Percentiles rank a stretch among this genome's conserved stretches.
Conservation (phyloP, 805 yeast genomes). For the Lipomyces yamanashiensis region DNA sequence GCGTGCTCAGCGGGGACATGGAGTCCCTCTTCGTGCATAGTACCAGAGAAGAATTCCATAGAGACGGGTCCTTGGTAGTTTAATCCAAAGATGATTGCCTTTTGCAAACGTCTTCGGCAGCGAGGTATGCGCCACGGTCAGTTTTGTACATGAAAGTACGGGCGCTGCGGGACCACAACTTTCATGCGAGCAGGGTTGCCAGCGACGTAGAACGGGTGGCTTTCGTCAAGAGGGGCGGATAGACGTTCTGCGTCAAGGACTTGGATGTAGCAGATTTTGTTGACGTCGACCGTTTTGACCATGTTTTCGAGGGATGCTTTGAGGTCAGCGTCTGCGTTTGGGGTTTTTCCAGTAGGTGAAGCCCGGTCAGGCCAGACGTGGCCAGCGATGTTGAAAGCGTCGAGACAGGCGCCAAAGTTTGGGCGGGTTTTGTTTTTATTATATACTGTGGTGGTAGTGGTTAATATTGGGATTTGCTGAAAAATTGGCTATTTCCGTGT, state of each 20-base stretch:
- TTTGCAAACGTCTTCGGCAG: not conserved
- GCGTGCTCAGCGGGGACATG: not conserved
- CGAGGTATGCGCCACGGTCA: conserved; percentile 7
- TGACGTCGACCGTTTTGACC: conserved; percentile 25
- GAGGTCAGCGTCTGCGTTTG: conserved; percentile 25
- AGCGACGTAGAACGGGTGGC: conserved; percentile 6
- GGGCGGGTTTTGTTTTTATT: too few species aligned
- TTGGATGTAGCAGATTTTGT: conserved; percentile 42
- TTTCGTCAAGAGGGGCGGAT: conserved; percentile 11
- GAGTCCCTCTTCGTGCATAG: not conserved
- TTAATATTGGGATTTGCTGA: too few species aligned
- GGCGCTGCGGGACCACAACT: conserved; percentile 20
- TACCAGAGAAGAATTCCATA: not conserved
- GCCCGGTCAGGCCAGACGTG: conserved; percentile 32
- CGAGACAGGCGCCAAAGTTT: conserved; percentile 44
- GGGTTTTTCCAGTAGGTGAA: conserved; percentile 12
- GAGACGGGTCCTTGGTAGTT: conserved; percentile 8
- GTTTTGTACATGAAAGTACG: conserved; percentile 20
- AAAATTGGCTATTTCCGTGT: too few species aligned
- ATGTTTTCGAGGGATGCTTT: conserved; percentile 18
- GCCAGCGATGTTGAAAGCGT: conserved; percentile 43
- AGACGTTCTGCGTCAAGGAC: conserved; percentile 39
- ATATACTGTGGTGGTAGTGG: too few species aligned
- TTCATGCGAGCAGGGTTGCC: conserved; percentile 8
- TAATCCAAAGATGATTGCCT: not conserved